These are phyloP conservation scores for Solanum piurae DNA, from an alignment of 257 asterid genomes.

Conservation along the genomic window DNA sequence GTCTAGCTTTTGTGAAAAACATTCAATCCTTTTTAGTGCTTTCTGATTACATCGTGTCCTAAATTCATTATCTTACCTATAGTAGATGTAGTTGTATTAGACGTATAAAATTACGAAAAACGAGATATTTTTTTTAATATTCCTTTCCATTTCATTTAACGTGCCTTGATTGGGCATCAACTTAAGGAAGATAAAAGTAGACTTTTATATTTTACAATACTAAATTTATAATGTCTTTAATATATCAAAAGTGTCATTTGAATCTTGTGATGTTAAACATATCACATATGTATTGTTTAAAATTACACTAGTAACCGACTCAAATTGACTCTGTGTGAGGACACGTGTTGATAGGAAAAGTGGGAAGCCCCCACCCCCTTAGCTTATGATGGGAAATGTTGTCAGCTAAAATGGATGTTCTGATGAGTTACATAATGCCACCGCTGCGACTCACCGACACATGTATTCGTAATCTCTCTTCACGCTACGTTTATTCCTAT, in stretches of 20 bases:
- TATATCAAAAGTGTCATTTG: fast-evolving
- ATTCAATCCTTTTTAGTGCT: not conserved
- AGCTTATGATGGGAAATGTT: not conserved
- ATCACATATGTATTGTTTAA: too few relatives aligned
- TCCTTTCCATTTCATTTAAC: not conserved
- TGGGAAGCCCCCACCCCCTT: too few relatives aligned
- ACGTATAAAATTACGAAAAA: not conserved
- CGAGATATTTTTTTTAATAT: too few relatives aligned
- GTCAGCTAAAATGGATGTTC: not conserved
- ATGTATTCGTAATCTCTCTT: not conserved
- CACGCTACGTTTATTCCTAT: not conserved
- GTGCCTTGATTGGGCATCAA: not conserved
- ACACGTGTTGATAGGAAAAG: too few relatives aligned
- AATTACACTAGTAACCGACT: too few relatives aligned
- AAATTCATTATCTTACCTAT: not conserved
- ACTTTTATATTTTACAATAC: not conserved
- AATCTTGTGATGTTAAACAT: too few relatives aligned
- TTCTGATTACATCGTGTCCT: not conserved
- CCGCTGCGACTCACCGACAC: not conserved
- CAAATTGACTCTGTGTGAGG: too few relatives aligned
- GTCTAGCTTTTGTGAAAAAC: not conserved
- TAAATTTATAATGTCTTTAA: too few relatives aligned
- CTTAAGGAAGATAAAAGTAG: not conserved
- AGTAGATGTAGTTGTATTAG: not conserved
- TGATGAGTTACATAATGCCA: not conserved